Evolutionary conservation across 1,139 yeast genomes (phyloP).

Genomic region (Yamadazyma diospyri): DNA sequence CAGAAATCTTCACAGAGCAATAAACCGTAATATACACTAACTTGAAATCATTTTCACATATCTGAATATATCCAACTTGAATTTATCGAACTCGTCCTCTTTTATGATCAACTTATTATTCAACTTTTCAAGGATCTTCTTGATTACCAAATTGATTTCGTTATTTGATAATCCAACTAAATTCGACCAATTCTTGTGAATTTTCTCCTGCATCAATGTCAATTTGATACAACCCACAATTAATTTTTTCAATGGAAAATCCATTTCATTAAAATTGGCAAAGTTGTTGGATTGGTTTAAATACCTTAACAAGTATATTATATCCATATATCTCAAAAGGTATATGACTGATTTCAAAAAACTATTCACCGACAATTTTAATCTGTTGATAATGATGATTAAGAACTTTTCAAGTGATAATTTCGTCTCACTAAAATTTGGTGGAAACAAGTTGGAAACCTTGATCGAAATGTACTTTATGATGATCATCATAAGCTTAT

Average conservation of each 20-base stretch:
- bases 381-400: conserved; percentile 36
- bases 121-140: conserved; percentile 37
- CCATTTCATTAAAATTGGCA: conserved; percentile 44
- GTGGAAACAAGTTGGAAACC: conserved; percentile 46
- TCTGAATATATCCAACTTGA: conserved; percentile 40
- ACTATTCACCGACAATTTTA: conserved; percentile 32
- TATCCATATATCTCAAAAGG: conserved; percentile 48
- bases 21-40: conserved; percentile 13
- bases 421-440: conserved; percentile 31
- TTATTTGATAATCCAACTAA: conserved; percentile 38
- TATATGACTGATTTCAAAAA: conserved; percentile 45
- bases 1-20: too few species aligned
- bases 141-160: conserved; percentile 37
- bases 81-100: conserved; percentile 33
- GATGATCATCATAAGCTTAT: conserved; percentile 41
- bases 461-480: conserved; percentile 46
- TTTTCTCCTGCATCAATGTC: conserved; percentile 32
- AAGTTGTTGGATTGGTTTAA: conserved; percentile 47
- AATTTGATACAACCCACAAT: conserved; percentile 45
- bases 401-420: conserved; percentile 43
- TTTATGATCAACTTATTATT: conserved; percentile 43
- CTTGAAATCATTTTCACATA: conserved; percentile 44
- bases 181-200: conserved; percentile 30
- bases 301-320: conserved; percentile 44
- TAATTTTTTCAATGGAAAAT: conserved; percentile 41